phyloP scores from a whole-genome alignment of 2,329 filamentous ascomycete species.

The Aspergillus felis region DNA sequence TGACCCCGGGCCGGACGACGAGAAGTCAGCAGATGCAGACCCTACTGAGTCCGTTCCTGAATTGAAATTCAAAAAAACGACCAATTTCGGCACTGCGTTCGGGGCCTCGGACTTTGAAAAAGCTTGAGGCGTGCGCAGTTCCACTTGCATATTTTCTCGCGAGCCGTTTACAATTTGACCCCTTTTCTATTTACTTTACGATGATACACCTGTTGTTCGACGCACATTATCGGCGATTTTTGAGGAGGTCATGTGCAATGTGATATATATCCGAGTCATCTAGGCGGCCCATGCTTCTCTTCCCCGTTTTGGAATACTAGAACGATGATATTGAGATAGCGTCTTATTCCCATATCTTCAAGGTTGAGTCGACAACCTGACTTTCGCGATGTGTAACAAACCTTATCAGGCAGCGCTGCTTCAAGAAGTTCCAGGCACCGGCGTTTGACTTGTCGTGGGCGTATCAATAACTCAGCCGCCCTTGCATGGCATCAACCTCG shows the following conservation, averaged over 20 bases:
- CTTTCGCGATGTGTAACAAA: neutral
- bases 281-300: neutral
- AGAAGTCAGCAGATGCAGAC: slow-evolving; percentile 22
- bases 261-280: neutral
- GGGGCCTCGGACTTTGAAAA: slow-evolving; percentile 24
- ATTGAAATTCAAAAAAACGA: slow-evolving; percentile 42
- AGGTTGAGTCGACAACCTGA: neutral
- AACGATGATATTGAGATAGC: neutral
- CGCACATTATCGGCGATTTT: too few species aligned
- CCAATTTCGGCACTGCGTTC: slow-evolving; percentile 48
- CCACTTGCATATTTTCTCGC: too few species aligned
- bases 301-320: neutral
- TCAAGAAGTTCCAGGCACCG: neutral
- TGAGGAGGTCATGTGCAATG: neutral
- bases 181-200: too few species aligned
- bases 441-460: too few species aligned
- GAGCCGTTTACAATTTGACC: too few species aligned
- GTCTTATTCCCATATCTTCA: neutral
- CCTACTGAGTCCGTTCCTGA: slow-evolving; percentile 30
- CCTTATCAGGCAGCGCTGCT: neutral
- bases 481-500: slow-evolving; percentile 6
- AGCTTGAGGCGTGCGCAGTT: slow-evolving; percentile 5
- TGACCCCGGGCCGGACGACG: slow-evolving; percentile 15
- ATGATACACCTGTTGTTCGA: too few species aligned
- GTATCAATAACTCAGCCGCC: neutral